Percentiles rank a stretch among this genome's conserved stretches.
phyloP scores from a whole-genome alignment of 768 basidiomycete genomes.

The Nidula microcarpa region DNA sequence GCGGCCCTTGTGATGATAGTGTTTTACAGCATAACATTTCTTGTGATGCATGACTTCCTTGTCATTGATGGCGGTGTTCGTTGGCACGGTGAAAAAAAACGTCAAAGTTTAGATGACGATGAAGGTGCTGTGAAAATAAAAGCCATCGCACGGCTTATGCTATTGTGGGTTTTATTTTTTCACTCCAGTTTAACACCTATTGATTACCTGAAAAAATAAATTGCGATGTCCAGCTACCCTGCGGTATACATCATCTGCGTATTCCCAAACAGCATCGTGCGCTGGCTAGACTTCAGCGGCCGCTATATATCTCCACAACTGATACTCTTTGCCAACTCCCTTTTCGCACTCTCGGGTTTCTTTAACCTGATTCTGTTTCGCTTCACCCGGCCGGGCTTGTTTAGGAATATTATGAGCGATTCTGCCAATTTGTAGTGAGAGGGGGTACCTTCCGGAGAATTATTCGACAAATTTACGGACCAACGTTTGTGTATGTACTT shows the following conservation, averaged over 20 bases:
- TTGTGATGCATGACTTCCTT: slow-evolving; percentile 35
- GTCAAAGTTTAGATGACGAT: neutral
- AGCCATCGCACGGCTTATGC: slow-evolving; percentile 37
- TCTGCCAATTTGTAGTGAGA: too few relatives aligned
- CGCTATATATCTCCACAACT: slow-evolving; percentile 25
- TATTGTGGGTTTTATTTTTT: slow-evolving; percentile 31
- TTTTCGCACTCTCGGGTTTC: slow-evolving; percentile 42
- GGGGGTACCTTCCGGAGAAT: too few relatives aligned
- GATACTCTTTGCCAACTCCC: slow-evolving; percentile 31
- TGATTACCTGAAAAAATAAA: neutral
- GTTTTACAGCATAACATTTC: slow-evolving; percentile 41
- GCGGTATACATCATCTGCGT: slow-evolving; percentile 37
- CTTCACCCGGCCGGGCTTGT: slow-evolving; percentile 14
- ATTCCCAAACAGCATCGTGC: slow-evolving; percentile 36
- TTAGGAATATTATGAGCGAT: too few relatives aligned
- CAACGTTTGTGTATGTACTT: too few relatives aligned
- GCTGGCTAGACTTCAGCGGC: slow-evolving; percentile 33
- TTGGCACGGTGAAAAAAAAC: slow-evolving; percentile 17
- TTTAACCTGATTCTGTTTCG: slow-evolving; percentile 39
- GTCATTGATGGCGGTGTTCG: slow-evolving; percentile 22
- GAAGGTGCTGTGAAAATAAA: slow-evolving; percentile 3
- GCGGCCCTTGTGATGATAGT: slow-evolving; percentile 36
- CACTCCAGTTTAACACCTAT: neutral
- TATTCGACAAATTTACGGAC: too few relatives aligned
- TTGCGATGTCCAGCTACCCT: slow-evolving; percentile 32